Percentiles rank a stretch among this genome's conserved stretches.
Conservation (phyloP, 2,329 filamentous ascomycete species). For the Aspergillus tanneri region DNA sequence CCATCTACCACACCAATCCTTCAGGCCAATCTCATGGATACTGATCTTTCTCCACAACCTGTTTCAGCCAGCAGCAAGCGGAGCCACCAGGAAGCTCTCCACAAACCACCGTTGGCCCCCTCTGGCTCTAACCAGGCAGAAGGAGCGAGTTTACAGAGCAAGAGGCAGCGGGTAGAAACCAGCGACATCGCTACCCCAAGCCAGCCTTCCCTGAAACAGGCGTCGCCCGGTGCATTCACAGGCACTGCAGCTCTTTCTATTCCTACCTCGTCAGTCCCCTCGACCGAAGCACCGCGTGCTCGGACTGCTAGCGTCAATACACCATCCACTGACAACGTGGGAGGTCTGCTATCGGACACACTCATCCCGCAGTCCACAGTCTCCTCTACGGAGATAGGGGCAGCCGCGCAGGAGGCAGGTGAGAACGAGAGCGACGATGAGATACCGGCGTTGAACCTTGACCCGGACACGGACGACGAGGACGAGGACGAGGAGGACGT, state of each 20-base stretch:
- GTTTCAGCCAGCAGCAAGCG: slow-evolving; percentile 28
- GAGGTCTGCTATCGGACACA: slow-evolving; percentile 1
- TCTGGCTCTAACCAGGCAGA: neutral
- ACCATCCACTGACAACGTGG: slow-evolving; percentile 3
- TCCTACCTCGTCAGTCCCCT: slow-evolving; percentile 3
- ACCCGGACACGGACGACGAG: slow-evolving; percentile 48
- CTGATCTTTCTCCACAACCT: slow-evolving; percentile 12
- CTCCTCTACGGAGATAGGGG: slow-evolving; percentile 5
- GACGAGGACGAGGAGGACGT: slow-evolving; percentile 44
- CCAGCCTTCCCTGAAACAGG: slow-evolving; percentile 11
- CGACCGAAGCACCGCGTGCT: slow-evolving; percentile 12
- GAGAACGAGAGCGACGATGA: slow-evolving; percentile 50
- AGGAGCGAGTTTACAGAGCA: slow-evolving; percentile 22
- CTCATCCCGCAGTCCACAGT: neutral
- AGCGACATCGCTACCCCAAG: slow-evolving; percentile 7
- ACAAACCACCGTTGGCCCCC: slow-evolving; percentile 5
- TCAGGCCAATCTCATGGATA: slow-evolving; percentile 15
- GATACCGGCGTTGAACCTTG: slow-evolving; percentile 50
- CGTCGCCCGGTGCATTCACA: slow-evolving; percentile 21
- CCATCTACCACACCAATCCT: slow-evolving; percentile 15
- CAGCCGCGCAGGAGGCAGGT: slow-evolving; percentile 18
- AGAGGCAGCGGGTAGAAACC: slow-evolving; percentile 35
- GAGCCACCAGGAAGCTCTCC: slow-evolving; percentile 27
- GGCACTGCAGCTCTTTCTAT: slow-evolving; percentile 16
- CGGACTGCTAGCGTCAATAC: slow-evolving; percentile 7